Conservation (phyloP, 495 filamentous ascomycete genomes). For the Choiromyces venosus region DNA sequence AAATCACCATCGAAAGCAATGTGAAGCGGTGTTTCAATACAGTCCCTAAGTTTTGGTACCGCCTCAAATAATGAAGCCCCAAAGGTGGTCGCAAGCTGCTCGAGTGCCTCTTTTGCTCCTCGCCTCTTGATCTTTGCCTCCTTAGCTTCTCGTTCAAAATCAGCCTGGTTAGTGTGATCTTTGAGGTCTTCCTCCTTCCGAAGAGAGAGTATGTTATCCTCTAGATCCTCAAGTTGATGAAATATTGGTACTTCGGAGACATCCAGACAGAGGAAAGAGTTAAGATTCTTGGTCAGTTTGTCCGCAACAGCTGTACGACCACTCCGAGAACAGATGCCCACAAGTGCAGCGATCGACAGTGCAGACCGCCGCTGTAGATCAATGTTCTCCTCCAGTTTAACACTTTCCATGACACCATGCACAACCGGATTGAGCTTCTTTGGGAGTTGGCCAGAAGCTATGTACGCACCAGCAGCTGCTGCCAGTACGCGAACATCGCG, state of each 20-base stretch:
- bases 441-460: conserved; percentile 76
- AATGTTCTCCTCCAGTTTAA: conserved; percentile 88
- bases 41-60: conserved; percentile 68
- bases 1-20: conserved; percentile 68
- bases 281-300: conserved; percentile 87
- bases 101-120: conserved; percentile 89
- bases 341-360: conserved; percentile 69
- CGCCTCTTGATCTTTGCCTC: conserved; percentile 81
- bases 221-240: conserved; percentile 64
- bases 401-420: conserved; percentile 94
- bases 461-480: conserved; percentile 77
- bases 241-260: conserved; percentile 97
- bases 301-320: conserved; percentile 76
- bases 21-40: conserved; percentile 75
- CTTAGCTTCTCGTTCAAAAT: conserved; percentile 78
- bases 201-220: conserved; percentile 76
- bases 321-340: conserved; percentile 72
- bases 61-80: conserved; percentile 66
- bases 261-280: conserved; percentile 95
- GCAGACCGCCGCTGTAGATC: conserved; percentile 88
- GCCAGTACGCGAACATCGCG: conserved; percentile 82
- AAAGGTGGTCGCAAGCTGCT: conserved; percentile 75
- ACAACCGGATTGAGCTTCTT: conserved; percentile 88
- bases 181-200: conserved; percentile 94
- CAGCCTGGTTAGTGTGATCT: conserved; percentile 81